These are phyloP conservation scores for Penicillium cinerascens DNA, from an alignment of 495 filamentous ascomycete genomes.

Conservation along the genomic window DNA sequence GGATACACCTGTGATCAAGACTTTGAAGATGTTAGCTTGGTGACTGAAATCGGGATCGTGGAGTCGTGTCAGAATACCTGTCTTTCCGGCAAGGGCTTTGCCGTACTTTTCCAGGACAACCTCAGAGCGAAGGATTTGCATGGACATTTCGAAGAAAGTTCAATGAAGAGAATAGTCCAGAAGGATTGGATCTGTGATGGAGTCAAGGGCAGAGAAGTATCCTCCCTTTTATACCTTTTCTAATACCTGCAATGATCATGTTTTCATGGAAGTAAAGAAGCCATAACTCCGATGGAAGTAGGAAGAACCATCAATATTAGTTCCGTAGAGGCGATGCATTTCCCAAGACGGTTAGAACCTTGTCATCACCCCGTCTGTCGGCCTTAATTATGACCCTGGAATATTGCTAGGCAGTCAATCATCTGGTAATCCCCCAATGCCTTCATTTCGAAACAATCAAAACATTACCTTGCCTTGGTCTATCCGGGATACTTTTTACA, in stretches of 20 bases:
- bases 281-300: not conserved
- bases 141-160: constrained; percentile 7
- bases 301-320: not conserved
- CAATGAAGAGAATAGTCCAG: not conserved
- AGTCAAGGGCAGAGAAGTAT: not conserved
- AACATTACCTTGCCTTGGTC: too few relatives aligned
- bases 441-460: too few relatives aligned
- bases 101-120: constrained; percentile 20
- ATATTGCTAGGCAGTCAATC: too few relatives aligned
- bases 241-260: not conserved
- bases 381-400: too few relatives aligned
- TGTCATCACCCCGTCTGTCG: not conserved
- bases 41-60: not conserved
- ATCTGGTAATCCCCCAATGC: too few relatives aligned
- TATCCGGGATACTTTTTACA: too few relatives aligned
- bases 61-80: constrained; percentile 3
- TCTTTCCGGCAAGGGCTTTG: constrained; percentile 17
- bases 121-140: constrained; percentile 21
- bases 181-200: not conserved
- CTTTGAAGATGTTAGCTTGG: not conserved
- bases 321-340: not conserved
- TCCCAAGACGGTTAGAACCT: not conserved
- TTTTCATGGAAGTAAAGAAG: not conserved
- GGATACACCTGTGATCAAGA: constrained; percentile 22
- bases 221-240: not conserved